Evolutionary conservation across 768 basidiomycete genomes (phyloP), one percentile per base, ranked within the genome.

Genomic region (Tylopilus sp.): DNA sequence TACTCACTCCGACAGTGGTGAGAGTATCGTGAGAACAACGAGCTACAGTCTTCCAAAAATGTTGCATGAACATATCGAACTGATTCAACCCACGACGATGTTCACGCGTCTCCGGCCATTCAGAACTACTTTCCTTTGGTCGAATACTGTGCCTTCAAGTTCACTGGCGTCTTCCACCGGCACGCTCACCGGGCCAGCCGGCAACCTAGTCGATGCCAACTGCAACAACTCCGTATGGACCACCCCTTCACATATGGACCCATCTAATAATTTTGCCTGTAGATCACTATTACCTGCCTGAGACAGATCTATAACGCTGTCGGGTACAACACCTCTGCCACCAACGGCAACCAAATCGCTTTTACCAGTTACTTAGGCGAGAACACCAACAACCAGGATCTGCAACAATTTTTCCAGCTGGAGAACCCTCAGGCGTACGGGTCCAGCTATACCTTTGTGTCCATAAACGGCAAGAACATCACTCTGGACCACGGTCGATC

Each of bases 1-100:
- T 77, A 71, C 76, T 47, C 80, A 88, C 61, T 62, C 66, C 10
- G 68, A 70, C 20, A 76, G 71, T 45, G 83, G 79, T 4, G 79
- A 82, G 26, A 64, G 72, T 13, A 64, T 86, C 31, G 70, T 87
- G 52, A 79, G 88, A 48, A 85, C 88, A n/a, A 82, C 80, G 4
- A 73, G 71, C 52, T 89, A 87, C 70, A 83, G 80, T 58, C 75
- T 90, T 17, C 87, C 87, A 0, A 72, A 73, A 41, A 53, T 76
- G 50, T 66, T 88, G 41, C 75, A 82, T 57, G 68, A 71, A 3
- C 84, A 88, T 59, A 64, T 88, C 50, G 84, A 87, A 33, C 66
- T 88, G 26, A 71, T 89, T 25, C 85, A 88, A 53, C 87, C 87
- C 0, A 88, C 87, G 3, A 88, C 85, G 2, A 76, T 80, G 64